phyloP scores from a whole-genome alignment of 2,329 filamentous ascomycete species.

The Aspergillaceae sp. region DNA sequence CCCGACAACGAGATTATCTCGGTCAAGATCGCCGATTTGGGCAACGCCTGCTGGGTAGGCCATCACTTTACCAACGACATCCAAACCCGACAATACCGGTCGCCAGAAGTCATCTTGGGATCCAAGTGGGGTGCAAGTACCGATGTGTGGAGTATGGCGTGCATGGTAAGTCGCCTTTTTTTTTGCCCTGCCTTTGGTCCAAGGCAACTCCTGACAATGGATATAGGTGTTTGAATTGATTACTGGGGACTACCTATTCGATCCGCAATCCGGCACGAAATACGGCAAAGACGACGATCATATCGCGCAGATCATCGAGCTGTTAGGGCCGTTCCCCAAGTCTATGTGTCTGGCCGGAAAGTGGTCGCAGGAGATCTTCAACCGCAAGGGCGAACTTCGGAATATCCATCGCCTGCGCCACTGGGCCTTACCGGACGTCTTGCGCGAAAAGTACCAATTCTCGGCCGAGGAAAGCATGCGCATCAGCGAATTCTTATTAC shows the following conservation, averaged over 20 bases:
- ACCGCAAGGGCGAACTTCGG: conserved; percentile 88
- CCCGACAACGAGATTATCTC: conserved; percentile 64
- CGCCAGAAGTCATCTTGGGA: conserved; percentile 91
- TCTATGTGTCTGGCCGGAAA: conserved; percentile 85
- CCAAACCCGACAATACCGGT: conserved; percentile 93
- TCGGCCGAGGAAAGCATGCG: conserved; percentile 69
- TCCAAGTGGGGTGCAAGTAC: conserved; percentile 99
- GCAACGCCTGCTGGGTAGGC: conserved; percentile 97
- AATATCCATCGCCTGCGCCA: conserved; percentile 95
- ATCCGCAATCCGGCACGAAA: conserved; percentile 95
- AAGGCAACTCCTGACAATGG: not conserved
- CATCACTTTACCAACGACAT: conserved; percentile 99
- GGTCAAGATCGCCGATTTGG: conserved; percentile 96
- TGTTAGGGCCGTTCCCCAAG: conserved; percentile 88
- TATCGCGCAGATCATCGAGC: conserved; percentile 96
- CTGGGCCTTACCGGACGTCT: conserved; percentile 88
- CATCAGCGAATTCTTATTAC: conserved; percentile 73
- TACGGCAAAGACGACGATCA: conserved; percentile 99
- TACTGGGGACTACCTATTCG: conserved; percentile 96
- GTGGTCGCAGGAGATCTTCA: conserved; percentile 98
- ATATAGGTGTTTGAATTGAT: conserved; percentile 88
- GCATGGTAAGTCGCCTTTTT: conserved; percentile 65
- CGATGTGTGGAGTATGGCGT: conserved; percentile 98
- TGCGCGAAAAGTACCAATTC: conserved; percentile 96
- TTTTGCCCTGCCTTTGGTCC: not conserved